Percentiles rank a stretch among this genome's conserved stretches.
Conservation (phyloP, 495 filamentous ascomycete species). For the Lasiosphaeria hispida region DNA sequence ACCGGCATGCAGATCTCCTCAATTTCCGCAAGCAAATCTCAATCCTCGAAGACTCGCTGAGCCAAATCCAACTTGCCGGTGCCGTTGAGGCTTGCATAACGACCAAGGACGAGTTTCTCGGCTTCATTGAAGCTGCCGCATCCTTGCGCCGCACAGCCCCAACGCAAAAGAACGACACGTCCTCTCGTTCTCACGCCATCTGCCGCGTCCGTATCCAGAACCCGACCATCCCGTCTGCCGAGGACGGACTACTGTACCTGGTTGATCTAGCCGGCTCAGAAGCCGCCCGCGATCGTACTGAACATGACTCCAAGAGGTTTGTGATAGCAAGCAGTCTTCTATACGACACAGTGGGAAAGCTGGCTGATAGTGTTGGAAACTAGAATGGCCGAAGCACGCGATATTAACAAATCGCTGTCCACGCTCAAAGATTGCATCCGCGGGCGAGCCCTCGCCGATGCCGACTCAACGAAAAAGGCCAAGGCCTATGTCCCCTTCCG, state of each 20-base stretch:
- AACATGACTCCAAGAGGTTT: conserved; percentile 21
- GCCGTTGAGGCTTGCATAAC: conserved; percentile 19
- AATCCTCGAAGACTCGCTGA: conserved; percentile 28
- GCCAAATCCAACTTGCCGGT: conserved; percentile 25
- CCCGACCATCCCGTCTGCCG: conserved; percentile 7
- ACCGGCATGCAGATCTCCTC: conserved; percentile 19
- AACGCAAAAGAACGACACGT: conserved; percentile 44
- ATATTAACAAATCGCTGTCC: conserved; percentile 48
- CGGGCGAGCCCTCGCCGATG: conserved; percentile 23
- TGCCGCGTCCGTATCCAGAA: conserved; percentile 46
- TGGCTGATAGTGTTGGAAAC: not conserved
- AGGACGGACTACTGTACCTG: conserved; percentile 43
- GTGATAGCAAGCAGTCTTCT: no score
- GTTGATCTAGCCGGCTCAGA: conserved; percentile 51
- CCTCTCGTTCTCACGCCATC: conserved; percentile 49
- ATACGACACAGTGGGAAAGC: no score
- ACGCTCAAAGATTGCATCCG: conserved; percentile 44
- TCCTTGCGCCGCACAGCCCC: conserved; percentile 18
- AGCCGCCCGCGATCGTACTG: conserved; percentile 28
- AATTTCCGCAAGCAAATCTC: conserved; percentile 27
- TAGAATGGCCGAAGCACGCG: conserved; percentile 41
- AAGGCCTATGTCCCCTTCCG: conserved; percentile 25
- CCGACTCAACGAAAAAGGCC: conserved; percentile 7
- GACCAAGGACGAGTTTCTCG: conserved; percentile 14
- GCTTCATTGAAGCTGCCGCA: conserved; percentile 22